Conservation (phyloP, 2,329 filamentous ascomycete genomes). For the Penicillium janthinellum region DNA sequence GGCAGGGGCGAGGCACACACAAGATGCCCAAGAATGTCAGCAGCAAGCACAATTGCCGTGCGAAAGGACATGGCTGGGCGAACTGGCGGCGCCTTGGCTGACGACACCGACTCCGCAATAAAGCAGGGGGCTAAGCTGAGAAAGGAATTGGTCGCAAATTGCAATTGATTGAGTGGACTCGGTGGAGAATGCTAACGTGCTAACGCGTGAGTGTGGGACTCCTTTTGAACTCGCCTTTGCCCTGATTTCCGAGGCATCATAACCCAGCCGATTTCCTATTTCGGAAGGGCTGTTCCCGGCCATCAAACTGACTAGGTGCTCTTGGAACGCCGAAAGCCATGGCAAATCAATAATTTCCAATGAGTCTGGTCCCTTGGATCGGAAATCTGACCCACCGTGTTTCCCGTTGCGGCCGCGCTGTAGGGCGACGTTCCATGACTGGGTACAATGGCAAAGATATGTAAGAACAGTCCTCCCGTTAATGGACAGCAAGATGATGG, state of each 20-base stretch:
- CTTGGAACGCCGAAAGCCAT: too few relatives aligned
- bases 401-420: too few relatives aligned
- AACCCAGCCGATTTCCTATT: background rate
- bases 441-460: too few relatives aligned
- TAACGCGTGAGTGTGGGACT: too few relatives aligned
- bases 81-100: background rate
- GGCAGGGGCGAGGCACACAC: constrained; percentile 3
- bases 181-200: too few relatives aligned
- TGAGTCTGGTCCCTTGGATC: too few relatives aligned
- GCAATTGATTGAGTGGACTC: background rate
- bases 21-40: constrained; percentile 12
- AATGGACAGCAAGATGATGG: too few relatives aligned
- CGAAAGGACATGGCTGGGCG: background rate
- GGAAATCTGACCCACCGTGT: too few relatives aligned
- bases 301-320: background rate
- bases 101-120: background rate
- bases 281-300: background rate
- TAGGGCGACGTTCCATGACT: too few relatives aligned
- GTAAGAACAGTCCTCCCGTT: too few relatives aligned
- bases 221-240: background rate
- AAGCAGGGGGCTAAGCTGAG: background rate
- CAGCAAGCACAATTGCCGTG: constrained; percentile 5
- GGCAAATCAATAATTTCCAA: too few relatives aligned
- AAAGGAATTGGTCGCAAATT: background rate
- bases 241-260: background rate